Evolutionary conservation across 2,329 filamentous ascomycete species (phyloP), one percentile per base, ranked within the genome.

Genomic region (Arthrinium puccinioides): DNA sequence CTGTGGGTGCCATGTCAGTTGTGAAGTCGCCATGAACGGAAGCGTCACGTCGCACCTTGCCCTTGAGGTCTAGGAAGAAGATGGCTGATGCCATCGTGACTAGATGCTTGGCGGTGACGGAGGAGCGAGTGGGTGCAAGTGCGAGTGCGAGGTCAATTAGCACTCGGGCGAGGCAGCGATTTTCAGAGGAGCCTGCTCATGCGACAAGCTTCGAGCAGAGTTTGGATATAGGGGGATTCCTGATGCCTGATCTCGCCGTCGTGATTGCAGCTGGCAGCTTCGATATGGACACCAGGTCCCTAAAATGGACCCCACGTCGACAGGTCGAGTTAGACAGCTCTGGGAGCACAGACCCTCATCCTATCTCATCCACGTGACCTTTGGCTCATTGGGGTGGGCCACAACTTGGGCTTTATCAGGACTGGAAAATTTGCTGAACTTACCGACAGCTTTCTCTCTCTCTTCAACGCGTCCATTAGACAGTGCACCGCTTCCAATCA

Each of bases 31-130:
- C 2, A 3, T 2, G 5, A 11, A 7, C 6, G 19, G 21, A 19
- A 19, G 8, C 2, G 16, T 20, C 9, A 27, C 42, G 21, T 46
- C 69, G 45, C 64, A 94, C 88, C 84, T 98, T 98, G 86, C 92
- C 92, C 87, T 98, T 98, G 51, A 98, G 76, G 65, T 98, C 92
- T 56, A 98, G 83, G 63, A 98, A 98, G 77, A 98, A 98, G 56
- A 98, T 62, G 48, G 92, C 92, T 43, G 92, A 98, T 52, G 92
- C 92, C 92, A 98, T 98, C 60, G 53, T 72, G 65, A 10, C 15
- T 11, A n/a, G 13, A n/a, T 26, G 33, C 33, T 36, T 28, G 33
- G 33, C 33, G 24, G 54, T 44, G 32, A 44, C 37, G 50, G 38
- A 44, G 46, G 46, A 48, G 47, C 50, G 50, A 47, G 49, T 36